A percentile compares a stretch with the other conserved stretches of the same genome.
These are phyloP conservation scores for Zoysia pacifica DNA, from an alignment of 176 grass and related monocot genomes.

Conservation along the genomic window DNA sequence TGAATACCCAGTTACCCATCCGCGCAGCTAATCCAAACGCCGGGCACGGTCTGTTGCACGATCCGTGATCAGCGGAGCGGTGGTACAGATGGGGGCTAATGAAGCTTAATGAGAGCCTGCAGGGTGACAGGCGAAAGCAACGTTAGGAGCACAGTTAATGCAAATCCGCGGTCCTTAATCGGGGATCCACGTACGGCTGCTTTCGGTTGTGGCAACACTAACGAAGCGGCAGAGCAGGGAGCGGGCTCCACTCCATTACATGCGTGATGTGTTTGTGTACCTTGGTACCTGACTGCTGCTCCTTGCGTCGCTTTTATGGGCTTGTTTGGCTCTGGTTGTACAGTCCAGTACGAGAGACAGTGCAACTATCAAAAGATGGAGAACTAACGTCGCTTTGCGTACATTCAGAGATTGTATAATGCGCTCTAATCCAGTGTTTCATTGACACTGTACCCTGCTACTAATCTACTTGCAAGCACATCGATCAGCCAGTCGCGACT, in stretches of 20 bases:
- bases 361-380: no score
- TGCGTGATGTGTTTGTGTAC: slow-evolving; percentile 3
- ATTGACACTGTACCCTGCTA: no score
- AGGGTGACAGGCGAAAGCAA: background rate
- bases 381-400: no score
- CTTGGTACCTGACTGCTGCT: slow-evolving; percentile 16
- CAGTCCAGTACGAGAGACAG: background rate
- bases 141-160: slow-evolving; percentile 21
- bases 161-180: slow-evolving; percentile 25
- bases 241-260: background rate
- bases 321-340: background rate
- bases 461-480: no score
- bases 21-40: background rate
- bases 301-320: slow-evolving; percentile 26
- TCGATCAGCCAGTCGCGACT: no score
- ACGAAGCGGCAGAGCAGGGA: background rate
- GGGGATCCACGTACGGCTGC: slow-evolving; percentile 16
- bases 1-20: no score
- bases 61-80: background rate
- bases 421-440: no score
- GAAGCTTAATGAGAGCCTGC: background rate
- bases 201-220: slow-evolving; percentile 23
- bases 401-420: no score
- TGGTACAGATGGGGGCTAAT: background rate
- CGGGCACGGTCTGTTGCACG: background rate